A percentile compares a stretch with the other conserved stretches of the same genome.
These are phyloP conservation scores for Stellera chamaejasme DNA, from an alignment of 345 rosid species.

Conservation along the genomic window DNA sequence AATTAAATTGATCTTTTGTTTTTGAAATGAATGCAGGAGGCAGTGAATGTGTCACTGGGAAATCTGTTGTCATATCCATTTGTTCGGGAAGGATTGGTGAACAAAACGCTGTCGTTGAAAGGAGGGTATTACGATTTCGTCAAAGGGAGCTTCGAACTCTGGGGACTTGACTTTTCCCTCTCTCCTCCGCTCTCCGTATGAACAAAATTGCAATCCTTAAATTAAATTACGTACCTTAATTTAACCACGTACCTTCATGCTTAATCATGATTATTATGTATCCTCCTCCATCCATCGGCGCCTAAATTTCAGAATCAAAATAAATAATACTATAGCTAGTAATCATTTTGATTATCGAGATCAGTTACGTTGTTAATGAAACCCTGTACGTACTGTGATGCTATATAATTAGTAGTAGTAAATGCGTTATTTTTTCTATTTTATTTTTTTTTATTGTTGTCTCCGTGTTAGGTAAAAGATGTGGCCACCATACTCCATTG, in stretches of 20 bases:
- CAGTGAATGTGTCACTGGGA: constrained; percentile 90
- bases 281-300: background rate
- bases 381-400: too few relatives aligned
- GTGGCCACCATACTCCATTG: constrained; percentile 98
- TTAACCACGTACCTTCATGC: background rate
- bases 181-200: constrained; percentile 80
- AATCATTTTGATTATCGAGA: too few relatives aligned
- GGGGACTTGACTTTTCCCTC: constrained; percentile 74
- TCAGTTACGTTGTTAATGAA: too few relatives aligned
- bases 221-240: too few relatives aligned
- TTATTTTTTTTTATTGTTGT: constrained; percentile 15
- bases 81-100: constrained; percentile 85
- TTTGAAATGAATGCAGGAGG: constrained; percentile 48
- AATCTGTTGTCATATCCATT: constrained; percentile 85
- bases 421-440: constrained; percentile 21
- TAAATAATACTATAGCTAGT: too few relatives aligned
- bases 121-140: constrained; percentile 92
- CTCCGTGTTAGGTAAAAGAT: constrained; percentile 84
- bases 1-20: too few relatives aligned
- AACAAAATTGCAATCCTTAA: constrained; percentile 14
- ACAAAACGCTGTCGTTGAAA: constrained; percentile 66
- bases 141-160: constrained; percentile 83
- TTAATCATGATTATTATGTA: constrained; percentile 3
- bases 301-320: too few relatives aligned
- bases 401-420: background rate